These are phyloP conservation scores for Chaetomiaceae sp. DNA, from an alignment of 2,329 filamentous ascomycete species.

Conservation along the genomic window DNA sequence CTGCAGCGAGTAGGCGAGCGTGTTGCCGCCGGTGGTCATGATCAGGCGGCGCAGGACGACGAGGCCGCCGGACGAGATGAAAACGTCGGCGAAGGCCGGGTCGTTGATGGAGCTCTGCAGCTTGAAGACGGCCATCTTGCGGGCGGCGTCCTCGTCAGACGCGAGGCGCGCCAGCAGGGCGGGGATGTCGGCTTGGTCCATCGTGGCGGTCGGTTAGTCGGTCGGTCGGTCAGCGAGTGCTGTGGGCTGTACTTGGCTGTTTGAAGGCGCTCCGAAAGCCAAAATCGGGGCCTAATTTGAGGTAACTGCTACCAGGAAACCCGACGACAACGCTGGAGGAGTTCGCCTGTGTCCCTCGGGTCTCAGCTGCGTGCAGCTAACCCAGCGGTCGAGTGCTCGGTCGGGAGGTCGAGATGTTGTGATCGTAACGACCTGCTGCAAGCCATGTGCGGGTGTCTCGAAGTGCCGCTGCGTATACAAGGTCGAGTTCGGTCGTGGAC, in stretches of 20 bases:
- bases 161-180: constrained; percentile 57
- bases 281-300: too few species aligned
- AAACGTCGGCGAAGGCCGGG: constrained; percentile 91
- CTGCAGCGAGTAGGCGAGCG: constrained; percentile 88
- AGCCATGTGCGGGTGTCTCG: constrained; percentile 4
- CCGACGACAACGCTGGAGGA: too few species aligned
- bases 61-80: constrained; percentile 84
- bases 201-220: constrained; percentile 23
- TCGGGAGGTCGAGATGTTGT: neutral
- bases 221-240: neutral
- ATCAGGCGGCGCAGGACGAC: constrained; percentile 75
- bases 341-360: neutral
- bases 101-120: constrained; percentile 93
- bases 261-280: too few species aligned
- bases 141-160: constrained; percentile 77
- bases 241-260: neutral
- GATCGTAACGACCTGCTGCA: neutral
- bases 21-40: constrained; percentile 83
- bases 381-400: neutral
- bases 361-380: neutral
- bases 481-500: neutral
- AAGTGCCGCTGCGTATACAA: neutral
- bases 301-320: too few species aligned
- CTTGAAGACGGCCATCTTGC: constrained; percentile 99
- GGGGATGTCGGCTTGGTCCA: constrained; percentile 64